Evolutionary conservation across 257 asterid species (phyloP), one percentile per base, ranked within the genome.

Genomic region (Echium plantagineum): DNA sequence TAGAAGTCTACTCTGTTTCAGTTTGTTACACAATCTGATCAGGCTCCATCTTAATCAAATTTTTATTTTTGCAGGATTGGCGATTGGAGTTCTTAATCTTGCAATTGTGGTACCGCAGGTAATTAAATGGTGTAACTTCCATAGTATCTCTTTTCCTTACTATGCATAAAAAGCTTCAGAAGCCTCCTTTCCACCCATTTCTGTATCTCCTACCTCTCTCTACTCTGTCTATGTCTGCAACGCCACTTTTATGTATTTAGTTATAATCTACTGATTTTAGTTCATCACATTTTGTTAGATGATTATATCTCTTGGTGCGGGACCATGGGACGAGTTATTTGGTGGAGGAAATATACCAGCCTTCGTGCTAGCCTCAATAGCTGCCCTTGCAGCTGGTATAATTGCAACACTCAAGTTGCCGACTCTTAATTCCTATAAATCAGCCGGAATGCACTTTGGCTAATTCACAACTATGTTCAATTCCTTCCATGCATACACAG

Each of bases 21-120:
- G 72, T 35, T 35, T 67, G 63, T 54, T 67, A 31, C 60, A 49
- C 52, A 42, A 42, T 56, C 56, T 57, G 15, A 15, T 47, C 63
- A 22, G 61, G 60, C 63, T 31, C 5, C 64, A 61, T 72, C 60
- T 69, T 58, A 30, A 42, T 61, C 62, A 74, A 48, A 59, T 66
- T 59, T 67, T 9, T 55, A 62, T 53, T 20, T 55, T 49, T 72
- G 58, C 95, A 89, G 98, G 98, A 67, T 76, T 93, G 83, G 99
- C 99, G 5, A 93, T 89, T 21, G 97, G 99, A 84, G 99, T 93
- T 56, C 71, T 93, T 59, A 93, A 93, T 79, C 99, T 93, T 67
- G 99, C 99, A 48, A 93, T 93, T 56, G 99, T 93, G 64, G 58
- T 90, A 75, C 98, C 98, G 57, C 98, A 93, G 99, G 99, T 89